Conservation (phyloP, 1,139 yeast species). For the Lodderomyces theae region DNA sequence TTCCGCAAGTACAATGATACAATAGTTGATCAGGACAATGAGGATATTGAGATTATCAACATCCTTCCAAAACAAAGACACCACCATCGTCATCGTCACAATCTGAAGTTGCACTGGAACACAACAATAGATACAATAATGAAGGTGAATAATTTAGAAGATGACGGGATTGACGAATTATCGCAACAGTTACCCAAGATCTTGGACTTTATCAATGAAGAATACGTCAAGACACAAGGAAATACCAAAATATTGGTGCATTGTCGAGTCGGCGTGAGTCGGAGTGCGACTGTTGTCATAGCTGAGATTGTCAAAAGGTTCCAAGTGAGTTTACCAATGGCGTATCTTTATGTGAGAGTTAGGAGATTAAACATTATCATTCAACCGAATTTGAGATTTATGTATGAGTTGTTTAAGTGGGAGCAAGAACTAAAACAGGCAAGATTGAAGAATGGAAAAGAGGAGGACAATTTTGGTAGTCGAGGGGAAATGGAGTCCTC, state of each 20-base stretch:
- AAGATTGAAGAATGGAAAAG: slow-evolving; percentile 1
- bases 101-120: slow-evolving; percentile 5
- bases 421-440: slow-evolving; percentile 26
- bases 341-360: slow-evolving; percentile 46
- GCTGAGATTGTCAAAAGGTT: slow-evolving; percentile 48
- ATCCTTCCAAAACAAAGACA: slow-evolving; percentile 20
- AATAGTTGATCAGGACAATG: slow-evolving; percentile 24
- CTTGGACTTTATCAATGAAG: slow-evolving; percentile 35
- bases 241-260: slow-evolving; percentile 41
- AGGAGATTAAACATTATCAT: slow-evolving; percentile 46
- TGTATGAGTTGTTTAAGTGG: slow-evolving; percentile 52
- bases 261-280: slow-evolving; percentile 51
- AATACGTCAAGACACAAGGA: slow-evolving; percentile 26
- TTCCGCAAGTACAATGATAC: slow-evolving; percentile 30
- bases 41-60: slow-evolving; percentile 32
- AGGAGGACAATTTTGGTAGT: background rate
- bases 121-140: slow-evolving; percentile 33
- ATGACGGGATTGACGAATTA: slow-evolving; percentile 48
- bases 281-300: slow-evolving; percentile 50
- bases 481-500: background rate
- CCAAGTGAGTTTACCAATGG: slow-evolving; percentile 35
- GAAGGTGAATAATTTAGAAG: slow-evolving; percentile 46
- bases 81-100: background rate
- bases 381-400: slow-evolving; percentile 47
- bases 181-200: slow-evolving; percentile 34